These are phyloP conservation scores for Periconia macrospinosa DNA, from an alignment of 2,329 filamentous ascomycete species.

Conservation along the genomic window DNA sequence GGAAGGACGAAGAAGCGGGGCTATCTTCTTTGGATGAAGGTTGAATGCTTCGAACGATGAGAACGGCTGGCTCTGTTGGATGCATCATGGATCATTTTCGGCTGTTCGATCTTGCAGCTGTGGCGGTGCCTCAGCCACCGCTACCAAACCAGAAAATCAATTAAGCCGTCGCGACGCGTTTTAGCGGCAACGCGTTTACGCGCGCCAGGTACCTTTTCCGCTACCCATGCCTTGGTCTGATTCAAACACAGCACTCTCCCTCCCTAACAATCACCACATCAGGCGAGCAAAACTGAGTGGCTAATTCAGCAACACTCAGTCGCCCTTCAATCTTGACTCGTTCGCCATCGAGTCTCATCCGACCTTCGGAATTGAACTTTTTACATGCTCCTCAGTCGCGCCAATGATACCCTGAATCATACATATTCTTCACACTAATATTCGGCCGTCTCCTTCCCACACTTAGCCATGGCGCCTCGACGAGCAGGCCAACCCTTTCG, in stretches of 20 bases:
- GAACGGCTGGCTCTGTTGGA: background rate
- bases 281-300: too few species aligned
- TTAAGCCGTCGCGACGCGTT: conserved; percentile 16
- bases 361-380: background rate
- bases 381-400: conserved; percentile 11
- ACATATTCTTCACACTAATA: conserved; percentile 9
- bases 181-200: background rate
- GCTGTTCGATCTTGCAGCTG: background rate
- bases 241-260: conserved; percentile 1
- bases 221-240: conserved; percentile 8
- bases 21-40: background rate
- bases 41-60: conserved; percentile 3
- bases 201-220: background rate
- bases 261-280: background rate
- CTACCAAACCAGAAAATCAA: conserved; percentile 18
- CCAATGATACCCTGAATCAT: conserved; percentile 35
- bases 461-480: conserved; percentile 47
- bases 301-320: too few species aligned
- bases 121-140: background rate
- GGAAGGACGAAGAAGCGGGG: too few species aligned
- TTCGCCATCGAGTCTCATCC: conserved; percentile 12
- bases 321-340: too few species aligned
- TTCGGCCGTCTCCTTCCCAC: conserved; percentile 6
- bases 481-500: conserved; percentile 45
- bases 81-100: conserved; percentile 20